Evolutionary conservation across 768 basidiomycete species (phyloP), one percentile per base, ranked within the genome.

Genomic region (Pleurotus citrinopileatus): DNA sequence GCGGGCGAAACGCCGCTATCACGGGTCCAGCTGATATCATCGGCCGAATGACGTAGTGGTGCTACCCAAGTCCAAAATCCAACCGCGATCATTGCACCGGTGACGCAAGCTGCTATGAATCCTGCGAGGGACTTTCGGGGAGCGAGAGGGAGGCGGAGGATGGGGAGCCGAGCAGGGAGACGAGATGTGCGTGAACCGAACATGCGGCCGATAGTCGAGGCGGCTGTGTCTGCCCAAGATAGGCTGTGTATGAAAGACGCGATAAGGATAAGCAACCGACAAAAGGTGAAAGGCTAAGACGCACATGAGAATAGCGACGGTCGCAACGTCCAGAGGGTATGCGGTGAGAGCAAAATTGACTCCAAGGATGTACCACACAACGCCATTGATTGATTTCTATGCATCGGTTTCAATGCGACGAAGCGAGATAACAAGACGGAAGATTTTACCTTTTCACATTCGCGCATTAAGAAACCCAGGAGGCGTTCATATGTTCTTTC

Each of bases 161-260:
- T 64, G n/a, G 77, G 76, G 1, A 73, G 52, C 7, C 67, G 67
- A 15, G 71, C 20, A 9, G 76, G 77, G n/a, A 79, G 67, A 37
- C 67, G 70, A 40, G 57, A 37, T 0, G 92, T 91, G 42, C 72
- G 70, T n/a, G 74, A 72, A 36, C 92, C 91, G 66, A 82, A 92
- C 28, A 92, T 73, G n/a, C 94, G 84, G 40, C 94, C 94, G 59
- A 96, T 74, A 10, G 91, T 95, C 8, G 94, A 96, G 4, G 94
- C 94, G 15, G 93, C 85, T 1, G 94, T 96, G 68, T 97, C 94
- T 0, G 92, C 94, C 94, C 94, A 97, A 27, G 93, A 94, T 44
- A 97, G 83, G 57, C 94, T 96, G 61, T 40, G 32, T 12, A 13
- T 25, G 27, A 4, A 26, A 26, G 25, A 34, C 12, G 25, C 57